Percentiles rank a stretch among this genome's conserved stretches.
These are phyloP conservation scores for Sclerospora graminicola DNA, from an alignment of 352 stramenopile genomes.

Conservation along the genomic window DNA sequence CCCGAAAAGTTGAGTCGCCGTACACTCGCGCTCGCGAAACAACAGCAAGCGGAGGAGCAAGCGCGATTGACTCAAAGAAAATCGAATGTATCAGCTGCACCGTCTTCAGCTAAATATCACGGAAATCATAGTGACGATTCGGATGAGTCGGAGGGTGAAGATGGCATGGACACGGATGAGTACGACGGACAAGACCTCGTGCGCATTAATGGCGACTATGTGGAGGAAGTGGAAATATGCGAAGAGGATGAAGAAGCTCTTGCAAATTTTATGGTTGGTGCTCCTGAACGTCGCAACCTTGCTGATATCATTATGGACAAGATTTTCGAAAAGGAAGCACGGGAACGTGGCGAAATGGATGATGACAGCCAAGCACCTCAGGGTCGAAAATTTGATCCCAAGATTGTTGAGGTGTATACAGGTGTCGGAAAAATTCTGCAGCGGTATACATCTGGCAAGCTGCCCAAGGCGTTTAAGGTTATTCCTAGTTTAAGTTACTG, in stretches of 20 bases:
- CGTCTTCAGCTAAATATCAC: constrained; percentile 11
- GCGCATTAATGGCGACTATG: constrained; percentile 85
- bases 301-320: constrained; percentile 99
- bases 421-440: constrained; percentile 96
- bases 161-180: constrained; percentile 81
- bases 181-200: constrained; percentile 86
- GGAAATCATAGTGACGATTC: constrained; percentile 53
- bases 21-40: constrained; percentile 60
- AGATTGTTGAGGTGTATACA: constrained; percentile 98
- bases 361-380: constrained; percentile 41
- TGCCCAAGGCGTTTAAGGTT: constrained; percentile 99
- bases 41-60: constrained; percentile 77
- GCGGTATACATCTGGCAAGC: constrained; percentile 96
- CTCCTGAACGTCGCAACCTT: constrained; percentile 85
- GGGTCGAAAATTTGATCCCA: constrained; percentile 76
- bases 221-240: constrained; percentile 84
- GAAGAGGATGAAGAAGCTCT: constrained; percentile 83
- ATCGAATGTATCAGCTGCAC: not conserved
- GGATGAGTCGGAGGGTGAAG: constrained; percentile 44
- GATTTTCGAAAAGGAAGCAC: constrained; percentile 94
- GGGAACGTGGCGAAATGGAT: constrained; percentile 71
- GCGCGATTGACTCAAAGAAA: constrained; percentile 33
- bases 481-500: constrained; percentile 98
- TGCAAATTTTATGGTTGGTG: constrained; percentile 81
- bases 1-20: constrained; percentile 75